Percentiles rank a stretch among this genome's conserved stretches.
Evolutionary conservation across 2,329 filamentous ascomycete genomes (phyloP).

Genomic region (Periconia macrospinosa): DNA sequence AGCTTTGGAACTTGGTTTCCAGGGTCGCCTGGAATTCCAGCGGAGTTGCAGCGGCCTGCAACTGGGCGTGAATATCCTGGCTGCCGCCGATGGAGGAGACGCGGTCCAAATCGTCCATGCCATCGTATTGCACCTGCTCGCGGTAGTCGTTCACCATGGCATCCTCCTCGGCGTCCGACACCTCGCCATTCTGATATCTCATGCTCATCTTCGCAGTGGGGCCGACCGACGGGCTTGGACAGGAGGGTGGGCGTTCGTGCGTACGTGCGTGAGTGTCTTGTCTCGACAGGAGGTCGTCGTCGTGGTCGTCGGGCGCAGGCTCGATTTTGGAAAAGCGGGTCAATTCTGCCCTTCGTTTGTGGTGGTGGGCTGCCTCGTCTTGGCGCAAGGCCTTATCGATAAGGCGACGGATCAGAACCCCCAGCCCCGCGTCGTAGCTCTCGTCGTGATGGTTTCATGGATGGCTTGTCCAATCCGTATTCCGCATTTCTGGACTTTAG

Average conservation of each 20-base stretch:
- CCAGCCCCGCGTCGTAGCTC: no score
- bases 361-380: slow-evolving; percentile 5
- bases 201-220: slow-evolving; percentile 21
- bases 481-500: no score
- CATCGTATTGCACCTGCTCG: slow-evolving; percentile 91
- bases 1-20: slow-evolving; percentile 97
- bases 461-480: not conserved
- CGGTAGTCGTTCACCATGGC: slow-evolving; percentile 93
- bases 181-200: slow-evolving; percentile 52
- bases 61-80: slow-evolving; percentile 90
- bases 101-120: slow-evolving; percentile 78
- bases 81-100: slow-evolving; percentile 64
- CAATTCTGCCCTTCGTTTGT: slow-evolving; percentile 14
- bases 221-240: slow-evolving; percentile 9
- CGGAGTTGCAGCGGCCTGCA: slow-evolving; percentile 88
- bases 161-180: slow-evolving; percentile 96
- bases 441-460: not conserved
- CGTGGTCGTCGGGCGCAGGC: slow-evolving; percentile 11
- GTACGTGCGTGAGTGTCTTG: not conserved
- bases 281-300: not conserved
- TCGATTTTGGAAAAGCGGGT: slow-evolving; percentile 4
- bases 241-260: slow-evolving; percentile 7
- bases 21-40: slow-evolving; percentile 94
- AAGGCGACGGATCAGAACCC: not conserved
- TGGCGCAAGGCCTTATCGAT: not conserved